Base-by-base conservation (phyloP, 2,329 filamentous ascomycete genomes). In the Aschersonia sp. region DNA sequence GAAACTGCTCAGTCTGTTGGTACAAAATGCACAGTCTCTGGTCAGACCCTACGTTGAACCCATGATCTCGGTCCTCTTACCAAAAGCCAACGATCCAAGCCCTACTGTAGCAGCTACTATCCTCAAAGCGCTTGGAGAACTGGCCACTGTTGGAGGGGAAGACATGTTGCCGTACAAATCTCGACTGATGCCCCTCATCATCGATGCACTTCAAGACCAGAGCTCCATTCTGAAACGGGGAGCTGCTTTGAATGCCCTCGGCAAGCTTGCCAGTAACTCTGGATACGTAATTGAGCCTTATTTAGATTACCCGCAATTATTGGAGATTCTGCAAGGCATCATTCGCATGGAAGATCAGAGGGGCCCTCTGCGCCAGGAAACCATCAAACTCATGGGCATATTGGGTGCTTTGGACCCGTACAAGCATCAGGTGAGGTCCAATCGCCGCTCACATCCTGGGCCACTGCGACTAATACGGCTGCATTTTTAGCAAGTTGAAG, bases 281-380 rank as follows among this genome's bases (percentile, higher is more conserved):
- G 92, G 94, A 55, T 98, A 98, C 66, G 94, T 98, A 46, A 97
- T 98, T 50, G 81, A 89, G 48, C 94, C 94, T 0, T 98, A 98
- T 58, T 74, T 90, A 44, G 89, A 98, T 51, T 95, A 97, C 56
- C 92, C 94, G 0, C 84, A 95, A 59, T 76, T 98, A 7, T 79
- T 98, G 45, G 88, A 92, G 51, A 85, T 97, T 31, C 69, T 98
- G 9, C 90, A 95, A 60, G 87, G 84, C 54, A 95, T 98, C 55
- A 92, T 97, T 55, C 87, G 94, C 56, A 87, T 85, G 5, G 94
- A 98, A 64, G 74, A 77, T 2, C 87, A 89, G 52, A 83, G 88
- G 47, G 87, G 87, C 0, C 79, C 84, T 12, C 70, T 98, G 35
- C 78, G 92, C 42, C 87, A 92, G 53, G 90, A 97, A 63, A 95